Percentiles rank a stretch among this genome's conserved stretches.
Conservation (phyloP, 2,329 filamentous ascomycete genomes). For the Periconia sp. region DNA sequence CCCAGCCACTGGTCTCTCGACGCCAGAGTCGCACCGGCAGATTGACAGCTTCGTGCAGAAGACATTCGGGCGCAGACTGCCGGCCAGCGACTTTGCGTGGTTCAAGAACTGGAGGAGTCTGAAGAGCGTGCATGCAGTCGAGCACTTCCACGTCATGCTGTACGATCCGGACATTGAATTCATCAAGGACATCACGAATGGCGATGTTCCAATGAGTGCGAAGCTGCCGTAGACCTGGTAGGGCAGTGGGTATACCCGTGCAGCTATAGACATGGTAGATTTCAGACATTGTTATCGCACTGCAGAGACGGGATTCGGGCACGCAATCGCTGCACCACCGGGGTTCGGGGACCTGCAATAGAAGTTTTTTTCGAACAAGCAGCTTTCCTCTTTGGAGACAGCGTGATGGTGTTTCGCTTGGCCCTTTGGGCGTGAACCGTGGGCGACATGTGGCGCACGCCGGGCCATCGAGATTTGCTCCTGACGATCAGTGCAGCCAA, state of each 20-base stretch:
- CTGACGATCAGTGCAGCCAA: conserved; percentile 2
- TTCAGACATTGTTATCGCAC: not conserved
- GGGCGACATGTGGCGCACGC: not conserved
- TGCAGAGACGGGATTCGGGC: not conserved
- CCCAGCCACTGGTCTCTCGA: conserved; percentile 68
- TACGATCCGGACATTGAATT: conserved; percentile 75
- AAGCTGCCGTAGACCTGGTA: conserved; percentile 20
- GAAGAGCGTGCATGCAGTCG: conserved; percentile 84
- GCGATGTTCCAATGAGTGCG: conserved; percentile 68
- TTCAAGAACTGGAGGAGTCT: conserved; percentile 91
- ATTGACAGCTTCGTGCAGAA: conserved; percentile 74
- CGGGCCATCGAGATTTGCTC: conserved; percentile 1
- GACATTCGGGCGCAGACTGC: conserved; percentile 66
- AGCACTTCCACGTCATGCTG: conserved; percentile 96
- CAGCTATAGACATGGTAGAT: conserved; percentile 18
- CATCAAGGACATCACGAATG: conserved; percentile 72
- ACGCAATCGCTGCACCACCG: too few relatives aligned
- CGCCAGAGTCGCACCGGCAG: conserved; percentile 63
- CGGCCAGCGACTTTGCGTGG: conserved; percentile 65
- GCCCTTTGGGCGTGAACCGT: too few relatives aligned
- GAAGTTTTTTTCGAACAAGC: too few relatives aligned
- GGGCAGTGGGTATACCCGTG: not conserved
- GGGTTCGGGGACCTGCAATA: too few relatives aligned
- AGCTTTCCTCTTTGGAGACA: too few relatives aligned
- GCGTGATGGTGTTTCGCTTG: too few relatives aligned